Conservation (phyloP, 2,329 filamentous ascomycete genomes). For the Talaromyces sp. region DNA sequence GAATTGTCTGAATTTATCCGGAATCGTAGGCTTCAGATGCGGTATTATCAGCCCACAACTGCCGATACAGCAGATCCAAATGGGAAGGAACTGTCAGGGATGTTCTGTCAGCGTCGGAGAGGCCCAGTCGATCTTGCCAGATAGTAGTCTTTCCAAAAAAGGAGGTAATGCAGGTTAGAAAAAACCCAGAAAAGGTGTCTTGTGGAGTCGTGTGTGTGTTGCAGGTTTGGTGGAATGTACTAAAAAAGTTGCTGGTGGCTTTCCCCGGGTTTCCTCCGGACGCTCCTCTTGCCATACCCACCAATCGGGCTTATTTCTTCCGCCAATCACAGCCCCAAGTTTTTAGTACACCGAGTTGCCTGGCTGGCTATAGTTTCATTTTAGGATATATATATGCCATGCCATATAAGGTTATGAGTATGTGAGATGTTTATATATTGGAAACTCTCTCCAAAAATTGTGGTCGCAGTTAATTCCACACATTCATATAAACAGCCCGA, state of each 20-base stretch:
- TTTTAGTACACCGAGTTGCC: not conserved
- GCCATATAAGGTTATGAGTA: not conserved
- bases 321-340: constrained; percentile 1
- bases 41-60: not conserved
- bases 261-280: constrained; percentile 11
- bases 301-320: constrained; percentile 14
- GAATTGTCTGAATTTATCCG: not conserved
- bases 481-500: not conserved
- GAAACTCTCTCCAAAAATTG: too few species aligned
- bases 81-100: not conserved
- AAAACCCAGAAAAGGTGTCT: not conserved
- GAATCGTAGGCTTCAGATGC: not conserved
- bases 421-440: too few species aligned
- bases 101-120: not conserved
- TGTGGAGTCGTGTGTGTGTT: not conserved
- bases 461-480: not conserved
- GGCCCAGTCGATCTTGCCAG: not conserved
- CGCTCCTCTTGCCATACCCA: constrained; percentile 5
- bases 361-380: not conserved
- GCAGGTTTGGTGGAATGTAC: not conserved
- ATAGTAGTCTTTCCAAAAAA: not conserved
- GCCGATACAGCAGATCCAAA: not conserved
- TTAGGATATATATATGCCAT: not conserved
- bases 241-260: not conserved
- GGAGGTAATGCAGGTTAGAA: not conserved